These are phyloP conservation scores for Ceratocystis huliohia DNA, from an alignment of 2,329 filamentous ascomycete genomes.

Conservation along the genomic window DNA sequence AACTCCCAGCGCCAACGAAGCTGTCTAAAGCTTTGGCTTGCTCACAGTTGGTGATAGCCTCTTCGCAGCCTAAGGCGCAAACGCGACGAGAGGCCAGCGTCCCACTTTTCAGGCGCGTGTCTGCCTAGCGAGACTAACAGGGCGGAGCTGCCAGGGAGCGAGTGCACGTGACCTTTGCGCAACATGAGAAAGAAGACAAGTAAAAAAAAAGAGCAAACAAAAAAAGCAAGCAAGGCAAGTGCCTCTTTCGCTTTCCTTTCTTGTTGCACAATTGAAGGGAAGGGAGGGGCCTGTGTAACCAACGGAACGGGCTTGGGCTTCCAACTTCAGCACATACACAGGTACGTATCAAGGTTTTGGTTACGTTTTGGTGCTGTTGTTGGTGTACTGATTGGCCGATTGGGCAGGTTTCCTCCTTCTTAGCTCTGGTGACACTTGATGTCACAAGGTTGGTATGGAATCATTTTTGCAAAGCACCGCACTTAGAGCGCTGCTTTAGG, in stretches of 20 bases:
- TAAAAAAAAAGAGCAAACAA: background rate
- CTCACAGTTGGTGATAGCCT: no score
- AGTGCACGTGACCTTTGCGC: conserved; percentile 1
- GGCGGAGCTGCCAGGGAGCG: background rate
- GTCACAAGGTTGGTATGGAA: background rate
- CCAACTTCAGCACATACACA: background rate
- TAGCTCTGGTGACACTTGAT: background rate
- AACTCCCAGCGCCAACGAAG: no score
- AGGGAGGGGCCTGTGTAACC: conserved; percentile 1
- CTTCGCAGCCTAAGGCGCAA: no score
- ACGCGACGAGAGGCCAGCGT: background rate
- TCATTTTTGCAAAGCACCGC: background rate
- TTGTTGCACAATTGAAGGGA: background rate
- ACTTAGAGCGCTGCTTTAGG: background rate
- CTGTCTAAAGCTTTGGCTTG: no score
- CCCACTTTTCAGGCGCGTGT: background rate
- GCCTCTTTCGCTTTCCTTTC: background rate
- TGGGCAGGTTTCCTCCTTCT: background rate
- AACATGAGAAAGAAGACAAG: background rate
- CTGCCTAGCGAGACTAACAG: background rate
- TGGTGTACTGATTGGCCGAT: background rate
- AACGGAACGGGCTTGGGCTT: background rate
- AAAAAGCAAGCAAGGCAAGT: background rate
- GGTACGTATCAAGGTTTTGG: background rate
- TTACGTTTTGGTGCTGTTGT: background rate